Base-by-base conservation (phyloP, 768 basidiomycete genomes). In the Suillus ampliporus region DNA sequence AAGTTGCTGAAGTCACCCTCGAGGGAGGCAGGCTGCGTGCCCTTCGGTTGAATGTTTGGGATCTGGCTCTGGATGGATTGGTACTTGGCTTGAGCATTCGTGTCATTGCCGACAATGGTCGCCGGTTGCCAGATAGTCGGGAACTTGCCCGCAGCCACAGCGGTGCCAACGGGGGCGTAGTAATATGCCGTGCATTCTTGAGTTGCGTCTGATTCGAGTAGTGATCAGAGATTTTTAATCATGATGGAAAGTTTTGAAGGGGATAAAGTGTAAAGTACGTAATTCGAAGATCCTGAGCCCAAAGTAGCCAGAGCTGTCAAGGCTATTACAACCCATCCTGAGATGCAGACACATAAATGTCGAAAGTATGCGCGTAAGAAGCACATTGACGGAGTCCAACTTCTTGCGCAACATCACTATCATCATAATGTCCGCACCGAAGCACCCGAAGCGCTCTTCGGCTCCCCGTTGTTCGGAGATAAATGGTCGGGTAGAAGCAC, bases 21-120 rank as follows among this genome's bases (percentile, higher is more conserved):
- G 23, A 68, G 58, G 14, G 76, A 72, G 0, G 51, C 54, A 14
- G 76, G 70, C 1, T 68, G 68, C 1, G 40, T 14, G 2, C 71
- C 71, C 70, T 83, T 86, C 17, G 80, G 74, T 4, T 72, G 14
- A 3, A 85, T 84, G 57, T 84, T 80, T 26, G 86, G 87, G 53
- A 88, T 76, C 40, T 64, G 76, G 1, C 68, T 57, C 28, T 74
- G 68, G 28, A 88, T 84, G 40, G 75, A 73, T 6, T 74, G 66
- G 78, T 81, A 88, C 62, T 79, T 78, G 8, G 72, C 69, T 48
- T 72, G 73, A 0, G 82, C 86, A n/a, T 75, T 77, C 23, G 70
- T 68, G 63, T 86, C 85, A 21, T 63, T 75, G 2, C 76, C 35
- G 4, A 86, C 34, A 64, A 87, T 82, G 3, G 66, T 68, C 3